Evolutionary conservation across 768 basidiomycete genomes (phyloP), one percentile per base, ranked within the genome.

Genomic region (Phlegmacium glaucopus): DNA sequence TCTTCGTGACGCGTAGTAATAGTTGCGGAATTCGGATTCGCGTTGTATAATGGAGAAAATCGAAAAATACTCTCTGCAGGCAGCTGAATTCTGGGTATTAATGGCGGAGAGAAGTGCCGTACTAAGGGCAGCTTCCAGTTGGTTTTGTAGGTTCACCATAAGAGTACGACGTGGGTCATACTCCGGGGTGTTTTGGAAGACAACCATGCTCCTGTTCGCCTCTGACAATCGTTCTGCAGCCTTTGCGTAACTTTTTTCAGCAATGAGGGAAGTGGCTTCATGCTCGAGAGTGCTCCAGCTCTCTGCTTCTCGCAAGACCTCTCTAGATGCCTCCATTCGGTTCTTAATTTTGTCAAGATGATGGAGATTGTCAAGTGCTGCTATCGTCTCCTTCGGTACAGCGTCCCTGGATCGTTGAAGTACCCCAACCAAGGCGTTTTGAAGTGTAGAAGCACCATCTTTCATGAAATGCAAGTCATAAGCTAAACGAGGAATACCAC

Each of bases 391-490:
- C 29, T 71, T 71, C 0, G 79, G 79, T 12, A 80, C 68, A 0
- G 79, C 74, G 26, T 72, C 69, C 22, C 66, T 69, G 4, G 83
- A 78, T 39, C 75, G 75, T 26, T 71, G 65, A 46, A 85, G 78
- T 13, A 93, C 82, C 27, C 75, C 74, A 25, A 76, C 69, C 16
- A 99, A 72, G 8, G 81, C 70, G 25, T 70, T 71, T 50, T 89
- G 87, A 17, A 98, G 75, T 3, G 87, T 78, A 13, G 87, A 67
- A 1, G 94, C 94, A 27, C 86, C 83, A 58, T 98, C 95, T 36
- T 90, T 86, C 83, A 97, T 94, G 71, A 96, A 96, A 62, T 98
- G 94, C 29, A 99, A 75, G 67, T 98, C 96, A 63, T 96, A 98
- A 1, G 90, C 83, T 39, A 99, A 76, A 32, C 96, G 81, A 10